A percentile compares a stretch with the other conserved stretches of the same genome.
Evolutionary conservation across 169 alveolate genomes (phyloP).

Genomic region (Cryptosporidium sp.): DNA sequence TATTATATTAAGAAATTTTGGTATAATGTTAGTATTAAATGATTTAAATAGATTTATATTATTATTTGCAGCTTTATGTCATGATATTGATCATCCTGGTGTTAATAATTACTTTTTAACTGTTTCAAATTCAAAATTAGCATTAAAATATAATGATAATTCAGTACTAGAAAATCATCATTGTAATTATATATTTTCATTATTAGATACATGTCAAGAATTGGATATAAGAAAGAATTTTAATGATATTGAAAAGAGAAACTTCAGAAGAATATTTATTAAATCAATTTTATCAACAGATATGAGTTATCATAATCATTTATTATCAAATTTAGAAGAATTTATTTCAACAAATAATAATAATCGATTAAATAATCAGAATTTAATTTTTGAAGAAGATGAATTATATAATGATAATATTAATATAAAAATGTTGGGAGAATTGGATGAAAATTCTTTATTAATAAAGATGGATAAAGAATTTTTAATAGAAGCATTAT

Average conservation of each 20-base stretch:
- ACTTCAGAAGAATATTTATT: slow-evolving; percentile 80
- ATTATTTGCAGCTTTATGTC: slow-evolving; percentile 84
- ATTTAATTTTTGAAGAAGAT: neutral
- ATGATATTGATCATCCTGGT: slow-evolving; percentile 89
- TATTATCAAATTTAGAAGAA: slow-evolving; percentile 37
- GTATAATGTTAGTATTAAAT: slow-evolving; percentile 65
- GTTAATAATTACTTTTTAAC: slow-evolving; percentile 82
- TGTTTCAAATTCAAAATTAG: slow-evolving; percentile 78
- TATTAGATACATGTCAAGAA: slow-evolving; percentile 51
- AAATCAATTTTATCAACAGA: slow-evolving; percentile 80
- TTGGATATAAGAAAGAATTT: slow-evolving; percentile 77
- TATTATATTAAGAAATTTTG: slow-evolving; percentile 75
- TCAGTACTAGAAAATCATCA: slow-evolving; percentile 86
- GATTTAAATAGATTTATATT: slow-evolving; percentile 80
- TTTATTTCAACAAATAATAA: slow-evolving; percentile 9
- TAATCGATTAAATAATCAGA: neutral
- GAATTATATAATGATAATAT: slow-evolving; percentile 11
- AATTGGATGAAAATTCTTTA: slow-evolving; percentile 7
- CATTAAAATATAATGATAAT: slow-evolving; percentile 83
- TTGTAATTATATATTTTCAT: slow-evolving; percentile 68
- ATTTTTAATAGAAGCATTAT: slow-evolving; percentile 77
- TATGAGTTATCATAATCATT: slow-evolving; percentile 77
- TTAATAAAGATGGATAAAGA: slow-evolving; percentile 71
- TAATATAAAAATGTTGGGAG: slow-evolving; percentile 29
- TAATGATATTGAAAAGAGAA: slow-evolving; percentile 76